Conservation (phyloP, 2,329 filamentous ascomycete species). For the Tolypocladium paradoxum region DNA sequence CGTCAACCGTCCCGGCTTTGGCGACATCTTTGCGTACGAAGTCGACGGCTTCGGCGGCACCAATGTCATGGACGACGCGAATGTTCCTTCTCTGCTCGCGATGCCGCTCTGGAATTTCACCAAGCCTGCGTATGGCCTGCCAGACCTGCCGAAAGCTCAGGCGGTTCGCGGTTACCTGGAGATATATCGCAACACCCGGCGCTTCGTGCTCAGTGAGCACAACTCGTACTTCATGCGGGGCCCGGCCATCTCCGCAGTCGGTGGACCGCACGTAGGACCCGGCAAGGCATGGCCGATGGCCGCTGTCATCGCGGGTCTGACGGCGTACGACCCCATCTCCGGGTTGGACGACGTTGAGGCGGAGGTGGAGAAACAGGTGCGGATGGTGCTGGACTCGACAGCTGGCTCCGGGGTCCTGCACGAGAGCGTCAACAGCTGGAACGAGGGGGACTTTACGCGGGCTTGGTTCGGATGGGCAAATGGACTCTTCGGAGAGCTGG, state of each 20-base stretch:
- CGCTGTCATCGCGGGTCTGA: background rate
- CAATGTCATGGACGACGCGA: background rate
- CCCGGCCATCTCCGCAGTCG: background rate
- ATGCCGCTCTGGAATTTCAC: background rate
- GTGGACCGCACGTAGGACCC: background rate
- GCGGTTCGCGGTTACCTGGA: background rate
- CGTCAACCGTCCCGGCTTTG: background rate
- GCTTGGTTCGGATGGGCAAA: background rate
- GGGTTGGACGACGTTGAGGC: background rate
- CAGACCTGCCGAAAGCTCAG: background rate
- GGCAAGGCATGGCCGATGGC: background rate
- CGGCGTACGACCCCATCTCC: background rate
- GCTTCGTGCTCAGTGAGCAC: background rate
- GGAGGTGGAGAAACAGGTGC: background rate
- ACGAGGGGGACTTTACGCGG: background rate
- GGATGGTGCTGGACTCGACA: background rate
- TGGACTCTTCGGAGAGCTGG: background rate
- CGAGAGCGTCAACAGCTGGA: background rate
- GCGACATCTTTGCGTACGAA: background rate
- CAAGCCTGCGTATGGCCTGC: background rate
- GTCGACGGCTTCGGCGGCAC: background rate
- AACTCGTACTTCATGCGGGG: background rate
- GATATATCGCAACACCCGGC: background rate
- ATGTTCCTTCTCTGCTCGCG: background rate
- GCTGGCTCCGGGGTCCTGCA: background rate